These are phyloP conservation scores for Quercus glauca DNA, from an alignment of 306 rosid genomes.

Conservation along the genomic window DNA sequence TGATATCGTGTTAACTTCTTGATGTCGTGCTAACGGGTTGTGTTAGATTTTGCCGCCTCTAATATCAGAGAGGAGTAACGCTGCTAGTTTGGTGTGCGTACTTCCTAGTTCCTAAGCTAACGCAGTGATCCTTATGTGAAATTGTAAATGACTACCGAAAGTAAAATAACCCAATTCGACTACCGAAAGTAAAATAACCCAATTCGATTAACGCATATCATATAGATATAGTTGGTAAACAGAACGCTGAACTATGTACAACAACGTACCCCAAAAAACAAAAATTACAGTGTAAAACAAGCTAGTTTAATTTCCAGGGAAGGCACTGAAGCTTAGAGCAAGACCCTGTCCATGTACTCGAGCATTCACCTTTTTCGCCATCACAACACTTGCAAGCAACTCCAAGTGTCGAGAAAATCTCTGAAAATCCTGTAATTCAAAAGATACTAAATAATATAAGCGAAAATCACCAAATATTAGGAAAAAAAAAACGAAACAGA, in stretches of 20 bases:
- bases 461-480: neutral
- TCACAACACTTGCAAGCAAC: slow-evolving; percentile 44
- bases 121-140: too few relatives aligned
- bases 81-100: too few relatives aligned
- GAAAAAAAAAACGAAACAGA: neutral
- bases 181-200: neutral
- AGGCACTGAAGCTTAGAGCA: slow-evolving; percentile 37
- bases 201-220: neutral
- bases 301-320: slow-evolving; percentile 35
- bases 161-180: neutral
- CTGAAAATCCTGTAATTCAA: slow-evolving; percentile 20
- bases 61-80: too few relatives aligned
- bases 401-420: slow-evolving; percentile 30
- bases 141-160: neutral
- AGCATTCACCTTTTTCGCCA: slow-evolving; percentile 30
- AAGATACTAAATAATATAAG: neutral
- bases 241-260: neutral
- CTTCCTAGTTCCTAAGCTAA: too few relatives aligned
- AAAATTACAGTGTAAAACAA: neutral
- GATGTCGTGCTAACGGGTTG: too few relatives aligned
- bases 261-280: neutral
- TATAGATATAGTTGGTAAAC: too few relatives aligned
- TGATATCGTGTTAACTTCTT: too few relatives aligned
- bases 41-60: too few relatives aligned
- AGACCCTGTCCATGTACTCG: slow-evolving; percentile 23